Percentiles rank a stretch among this genome's conserved stretches.
Evolutionary conservation across 2,329 filamentous ascomycete genomes (phyloP).

Genomic region (Clarireedia paspali): DNA sequence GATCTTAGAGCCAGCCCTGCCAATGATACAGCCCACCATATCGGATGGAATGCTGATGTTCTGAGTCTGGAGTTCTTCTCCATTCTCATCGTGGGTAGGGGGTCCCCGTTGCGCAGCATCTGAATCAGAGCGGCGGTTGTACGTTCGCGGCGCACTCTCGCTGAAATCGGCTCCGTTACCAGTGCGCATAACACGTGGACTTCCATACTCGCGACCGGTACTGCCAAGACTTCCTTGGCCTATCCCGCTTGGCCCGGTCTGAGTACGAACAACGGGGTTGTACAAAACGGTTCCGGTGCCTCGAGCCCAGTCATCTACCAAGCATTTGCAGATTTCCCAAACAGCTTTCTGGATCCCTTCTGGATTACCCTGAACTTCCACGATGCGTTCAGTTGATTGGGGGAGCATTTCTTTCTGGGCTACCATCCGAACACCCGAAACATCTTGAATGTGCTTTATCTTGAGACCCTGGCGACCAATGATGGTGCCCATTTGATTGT

Average conservation of each 20-base stretch:
- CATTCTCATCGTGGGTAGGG: slow-evolving; percentile 88
- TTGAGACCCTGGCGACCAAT: slow-evolving; percentile 94
- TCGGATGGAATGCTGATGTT: slow-evolving; percentile 99
- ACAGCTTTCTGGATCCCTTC: slow-evolving; percentile 93
- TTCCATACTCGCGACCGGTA: slow-evolving; percentile 47
- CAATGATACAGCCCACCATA: slow-evolving; percentile 99
- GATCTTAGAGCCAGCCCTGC: slow-evolving; percentile 90
- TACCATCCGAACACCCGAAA: slow-evolving; percentile 95
- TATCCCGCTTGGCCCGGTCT: slow-evolving; percentile 39
- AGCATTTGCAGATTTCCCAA: slow-evolving; percentile 98
- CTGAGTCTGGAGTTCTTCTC: slow-evolving; percentile 95
- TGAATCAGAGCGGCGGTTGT: slow-evolving; percentile 74
- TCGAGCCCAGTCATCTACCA: slow-evolving; percentile 96
- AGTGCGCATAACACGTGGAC: slow-evolving; percentile 78
- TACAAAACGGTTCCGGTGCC: slow-evolving; percentile 96
- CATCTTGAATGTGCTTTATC: slow-evolving; percentile 99
- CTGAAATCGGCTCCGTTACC: slow-evolving; percentile 98
- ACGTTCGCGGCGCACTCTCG: slow-evolving; percentile 62
- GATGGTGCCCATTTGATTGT: slow-evolving; percentile 99
- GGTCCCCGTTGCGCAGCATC: slow-evolving; percentile 74
- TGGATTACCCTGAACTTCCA: slow-evolving; percentile 91
- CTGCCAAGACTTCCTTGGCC: slow-evolving; percentile 40
- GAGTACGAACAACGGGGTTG: slow-evolving; percentile 89
- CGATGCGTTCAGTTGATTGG: slow-evolving; percentile 95
- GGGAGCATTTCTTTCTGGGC: slow-evolving; percentile 99